phyloP scores from a whole-genome alignment of 1,284 basidiomycete genomes.

The Cronartium ribicola region DNA sequence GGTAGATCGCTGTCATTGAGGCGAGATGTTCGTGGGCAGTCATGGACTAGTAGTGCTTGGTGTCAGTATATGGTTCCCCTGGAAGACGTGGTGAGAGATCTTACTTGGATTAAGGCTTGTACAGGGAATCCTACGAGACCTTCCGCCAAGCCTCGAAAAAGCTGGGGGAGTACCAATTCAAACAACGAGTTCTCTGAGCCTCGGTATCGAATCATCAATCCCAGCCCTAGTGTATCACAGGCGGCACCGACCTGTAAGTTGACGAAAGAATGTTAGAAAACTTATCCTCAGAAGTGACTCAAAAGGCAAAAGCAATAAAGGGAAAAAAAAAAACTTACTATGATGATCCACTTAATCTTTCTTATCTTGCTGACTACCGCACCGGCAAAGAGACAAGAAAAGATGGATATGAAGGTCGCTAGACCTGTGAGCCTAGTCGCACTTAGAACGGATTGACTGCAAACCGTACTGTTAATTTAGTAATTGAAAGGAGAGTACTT shows the following conservation, averaged over 20 bases:
- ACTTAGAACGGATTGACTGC: slow-evolving; percentile 13
- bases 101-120: slow-evolving; percentile 51
- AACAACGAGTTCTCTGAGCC: slow-evolving; percentile 46
- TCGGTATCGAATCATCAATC: slow-evolving; percentile 52
- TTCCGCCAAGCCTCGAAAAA: slow-evolving; percentile 48
- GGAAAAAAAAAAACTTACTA: not conserved
- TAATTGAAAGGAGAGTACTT: not conserved
- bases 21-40: slow-evolving; percentile 46
- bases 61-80: not conserved
- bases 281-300: not conserved
- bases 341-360: slow-evolving; percentile 20
- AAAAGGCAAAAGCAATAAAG: not conserved
- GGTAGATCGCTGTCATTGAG: slow-evolving; percentile 50
- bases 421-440: slow-evolving; percentile 20
- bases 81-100: slow-evolving; percentile 2
- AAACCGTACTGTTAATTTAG: not conserved
- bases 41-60: not conserved
- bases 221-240: slow-evolving; percentile 44
- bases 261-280: not conserved
- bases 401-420: slow-evolving; percentile 14
- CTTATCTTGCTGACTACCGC: not conserved
- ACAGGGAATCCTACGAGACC: slow-evolving; percentile 51
- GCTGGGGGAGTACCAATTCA: slow-evolving; percentile 50
- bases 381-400: slow-evolving; percentile 13
- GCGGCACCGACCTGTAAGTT: not conserved